These are phyloP conservation scores for Penicillium sp. DNA, from an alignment of 2,329 filamentous ascomycete genomes.

Conservation along the genomic window DNA sequence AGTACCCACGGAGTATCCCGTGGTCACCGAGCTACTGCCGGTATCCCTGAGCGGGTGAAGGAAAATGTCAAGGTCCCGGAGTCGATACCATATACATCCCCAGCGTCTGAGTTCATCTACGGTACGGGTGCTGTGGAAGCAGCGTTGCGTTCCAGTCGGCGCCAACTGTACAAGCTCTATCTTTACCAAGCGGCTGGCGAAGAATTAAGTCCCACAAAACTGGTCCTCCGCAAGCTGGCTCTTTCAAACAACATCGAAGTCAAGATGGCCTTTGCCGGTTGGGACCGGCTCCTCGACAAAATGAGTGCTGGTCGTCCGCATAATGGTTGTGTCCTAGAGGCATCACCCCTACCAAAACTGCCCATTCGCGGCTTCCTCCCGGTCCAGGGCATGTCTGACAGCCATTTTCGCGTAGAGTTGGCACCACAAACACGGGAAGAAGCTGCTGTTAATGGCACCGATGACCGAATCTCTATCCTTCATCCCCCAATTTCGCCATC, in stretches of 20 bases:
- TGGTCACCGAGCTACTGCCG: conserved; percentile 21
- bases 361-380: conserved; percentile 58
- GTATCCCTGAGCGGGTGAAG: conserved; percentile 31
- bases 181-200: conserved; percentile 59
- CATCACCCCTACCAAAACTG: conserved; percentile 70
- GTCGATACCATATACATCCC: conserved; percentile 66
- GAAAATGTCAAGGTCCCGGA: conserved; percentile 36
- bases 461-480: conserved; percentile 45
- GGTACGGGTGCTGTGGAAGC: conserved; percentile 75
- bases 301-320: conserved; percentile 79
- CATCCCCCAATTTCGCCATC: conserved; percentile 11
- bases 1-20: conserved; percentile 6
- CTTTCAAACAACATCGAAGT: conserved; percentile 49
- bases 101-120: conserved; percentile 87
- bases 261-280: conserved; percentile 55
- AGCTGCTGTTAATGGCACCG: conserved; percentile 62
- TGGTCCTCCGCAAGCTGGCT: conserved; percentile 38
- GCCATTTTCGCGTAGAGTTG: conserved; percentile 56
- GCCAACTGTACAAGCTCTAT: conserved; percentile 81
- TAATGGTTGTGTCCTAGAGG: conserved; percentile 83
- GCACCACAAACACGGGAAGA: conserved; percentile 71
- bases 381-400: conserved; percentile 42
- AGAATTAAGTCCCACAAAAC: conserved; percentile 41
- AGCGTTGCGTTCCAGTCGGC: conserved; percentile 62
- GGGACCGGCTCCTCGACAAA: conserved; percentile 69